phyloP scores from a whole-genome alignment of 2,329 filamentous ascomycete species.

The Alternaria triticina region DNA sequence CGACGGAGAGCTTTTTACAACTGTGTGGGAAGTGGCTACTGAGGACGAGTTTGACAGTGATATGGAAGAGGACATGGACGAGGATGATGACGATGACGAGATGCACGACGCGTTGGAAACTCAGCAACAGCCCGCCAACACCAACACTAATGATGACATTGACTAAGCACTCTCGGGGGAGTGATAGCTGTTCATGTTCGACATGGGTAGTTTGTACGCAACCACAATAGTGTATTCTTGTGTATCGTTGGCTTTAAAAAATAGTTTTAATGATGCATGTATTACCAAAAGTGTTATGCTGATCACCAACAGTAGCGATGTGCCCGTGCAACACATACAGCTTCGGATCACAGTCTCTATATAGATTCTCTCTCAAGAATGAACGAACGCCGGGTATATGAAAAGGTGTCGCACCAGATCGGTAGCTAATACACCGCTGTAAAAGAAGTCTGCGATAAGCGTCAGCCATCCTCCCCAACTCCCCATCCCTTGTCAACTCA shows the following conservation, averaged over 20 bases:
- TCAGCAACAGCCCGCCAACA: neutral
- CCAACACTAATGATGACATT: constrained; percentile 1
- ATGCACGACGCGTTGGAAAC: constrained; percentile 5
- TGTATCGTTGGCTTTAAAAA: neutral
- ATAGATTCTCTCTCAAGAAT: neutral
- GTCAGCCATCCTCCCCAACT: neutral
- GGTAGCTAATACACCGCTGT: neutral
- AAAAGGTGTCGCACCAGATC: neutral
- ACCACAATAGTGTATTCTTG: neutral
- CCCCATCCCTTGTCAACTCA: neutral
- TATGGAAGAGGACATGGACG: neutral
- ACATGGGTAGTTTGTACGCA: neutral
- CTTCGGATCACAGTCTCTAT: neutral
- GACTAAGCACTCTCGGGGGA: neutral
- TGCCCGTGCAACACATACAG: neutral
- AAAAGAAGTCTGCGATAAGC: neutral
- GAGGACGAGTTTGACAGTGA: constrained; percentile 5
- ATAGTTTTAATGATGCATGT: neutral
- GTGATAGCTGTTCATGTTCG: neutral
- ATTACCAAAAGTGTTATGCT: neutral
- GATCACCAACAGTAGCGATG: neutral
- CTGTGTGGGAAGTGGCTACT: constrained; percentile 7
- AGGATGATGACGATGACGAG: constrained; percentile 8
- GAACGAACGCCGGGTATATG: neutral
- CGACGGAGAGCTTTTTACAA: constrained; percentile 13